Percentiles rank a stretch among this genome's conserved stretches.
Conservation (phyloP, 2,329 filamentous ascomycete species). For the Metarhizium guizhouense region DNA sequence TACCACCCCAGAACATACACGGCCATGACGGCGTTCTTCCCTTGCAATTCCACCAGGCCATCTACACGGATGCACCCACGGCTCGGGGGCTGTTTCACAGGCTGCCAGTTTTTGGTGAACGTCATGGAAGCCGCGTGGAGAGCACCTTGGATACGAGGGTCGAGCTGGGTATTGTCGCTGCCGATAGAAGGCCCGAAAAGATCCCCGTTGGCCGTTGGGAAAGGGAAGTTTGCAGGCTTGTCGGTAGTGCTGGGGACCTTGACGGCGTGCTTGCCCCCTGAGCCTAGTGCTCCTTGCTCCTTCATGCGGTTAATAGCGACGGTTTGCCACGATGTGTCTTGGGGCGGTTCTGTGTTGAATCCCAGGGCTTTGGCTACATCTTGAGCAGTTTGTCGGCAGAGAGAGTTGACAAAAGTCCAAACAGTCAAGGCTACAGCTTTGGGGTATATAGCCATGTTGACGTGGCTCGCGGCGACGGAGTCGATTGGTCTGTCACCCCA, state of each 20-base stretch:
- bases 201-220: conserved; percentile 16
- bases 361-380: conserved; percentile 38
- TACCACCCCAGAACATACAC: conserved; percentile 46
- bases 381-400: conserved; percentile 35
- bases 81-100: conserved; percentile 32
- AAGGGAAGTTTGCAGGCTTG: conserved; percentile 13
- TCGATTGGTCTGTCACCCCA: conserved; percentile 41
- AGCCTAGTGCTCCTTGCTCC: conserved; percentile 14
- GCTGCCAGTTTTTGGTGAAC: conserved; percentile 37
- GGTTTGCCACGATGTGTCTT: conserved; percentile 23
- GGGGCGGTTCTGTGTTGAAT: conserved; percentile 18
- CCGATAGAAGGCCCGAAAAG: conserved; percentile 17
- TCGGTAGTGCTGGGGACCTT: conserved; percentile 15
- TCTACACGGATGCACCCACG: conserved; percentile 43
- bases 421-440: conserved; percentile 39
- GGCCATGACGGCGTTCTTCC: conserved; percentile 35
- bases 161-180: conserved; percentile 22
- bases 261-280: conserved; percentile 15
- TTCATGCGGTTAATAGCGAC: conserved; percentile 20
- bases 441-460: conserved; percentile 45
- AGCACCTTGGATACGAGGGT: conserved; percentile 23
- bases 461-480: conserved; percentile 31
- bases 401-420: conserved; percentile 41
- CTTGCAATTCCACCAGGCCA: conserved; percentile 45
- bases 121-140: conserved; percentile 24